Conservation (phyloP, 192 early-diverging fungal species). For the Endogone sp. region DNA sequence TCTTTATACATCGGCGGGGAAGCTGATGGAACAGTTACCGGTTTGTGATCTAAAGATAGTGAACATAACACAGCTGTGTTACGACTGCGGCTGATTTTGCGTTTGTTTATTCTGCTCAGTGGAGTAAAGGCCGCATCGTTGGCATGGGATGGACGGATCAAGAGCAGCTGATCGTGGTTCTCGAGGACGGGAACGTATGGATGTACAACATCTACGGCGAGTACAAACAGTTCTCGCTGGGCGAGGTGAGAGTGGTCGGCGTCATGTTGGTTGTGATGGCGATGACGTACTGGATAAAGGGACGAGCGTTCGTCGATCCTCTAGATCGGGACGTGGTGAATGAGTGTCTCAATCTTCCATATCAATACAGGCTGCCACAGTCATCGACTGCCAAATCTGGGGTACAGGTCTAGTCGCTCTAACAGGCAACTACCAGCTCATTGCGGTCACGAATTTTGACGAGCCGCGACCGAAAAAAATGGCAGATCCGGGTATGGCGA, state of each 20-base stretch:
- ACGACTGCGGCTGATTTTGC: too few relatives aligned
- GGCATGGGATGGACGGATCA: conserved; percentile 87
- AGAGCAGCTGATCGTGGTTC: conserved; percentile 84
- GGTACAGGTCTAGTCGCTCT: conserved; percentile 90
- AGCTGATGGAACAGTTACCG: conserved; percentile 80
- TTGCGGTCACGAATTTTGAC: conserved; percentile 79
- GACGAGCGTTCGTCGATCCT: background rate
- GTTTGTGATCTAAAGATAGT: conserved; percentile 46
- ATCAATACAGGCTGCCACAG: conserved; percentile 64
- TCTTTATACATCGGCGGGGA: conserved; percentile 85
- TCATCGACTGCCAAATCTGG: conserved; percentile 88
- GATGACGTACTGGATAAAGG: background rate
- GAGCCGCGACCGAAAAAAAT: conserved; percentile 80
- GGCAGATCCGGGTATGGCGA: conserved; percentile 56
- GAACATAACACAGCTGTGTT: background rate
- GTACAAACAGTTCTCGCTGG: conserved; percentile 74
- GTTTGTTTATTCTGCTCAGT: conserved; percentile 36
- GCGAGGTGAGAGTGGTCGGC: conserved; percentile 46
- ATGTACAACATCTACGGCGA: conserved; percentile 83
- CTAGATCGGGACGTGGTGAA: background rate
- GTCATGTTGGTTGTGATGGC: background rate
- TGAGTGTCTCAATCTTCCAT: background rate
- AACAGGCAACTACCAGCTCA: conserved; percentile 74
- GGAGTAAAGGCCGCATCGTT: conserved; percentile 88
- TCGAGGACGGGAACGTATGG: conserved; percentile 80